Evolutionary conservation across 768 basidiomycete species (phyloP), one percentile per base, ranked within the genome.

Genomic region (Rhizopogon vulgaris): DNA sequence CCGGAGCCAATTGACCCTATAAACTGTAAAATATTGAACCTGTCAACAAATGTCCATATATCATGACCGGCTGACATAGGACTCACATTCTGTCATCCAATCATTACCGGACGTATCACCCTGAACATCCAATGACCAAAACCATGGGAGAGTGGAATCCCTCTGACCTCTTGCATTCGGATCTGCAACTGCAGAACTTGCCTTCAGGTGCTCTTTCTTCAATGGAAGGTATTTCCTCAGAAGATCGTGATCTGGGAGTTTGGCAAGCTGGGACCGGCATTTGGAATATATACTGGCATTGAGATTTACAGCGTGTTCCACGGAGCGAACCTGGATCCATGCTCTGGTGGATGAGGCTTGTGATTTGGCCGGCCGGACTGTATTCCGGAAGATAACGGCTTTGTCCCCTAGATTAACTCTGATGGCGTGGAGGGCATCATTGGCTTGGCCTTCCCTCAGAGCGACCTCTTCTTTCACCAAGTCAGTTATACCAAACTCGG

Each of bases 401-500:
- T 58, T 60, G 22, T 60, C 24, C 1, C 48, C 51, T 3, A 60
- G 37, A 9, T 50, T 38, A 4, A 49, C 10, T 11, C 50, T 3
- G 8, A 60, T 17, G 1, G 38, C 39, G 1, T 61, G 47, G 8
- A 61, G 51, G 10, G 52, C 41, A 30, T 61, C 58, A 48, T 61
- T 61, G 8, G 58, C 60, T n/a, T 59, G 53, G 3, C 52, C 51
- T 39, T 52, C 32, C 3, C 37, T 0, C 2, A 59, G 52, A n/a
- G 47, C 12, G 14, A 45, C 28, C 34, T 39, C 18, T 12, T 39
- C 10, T 22, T 18, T 10, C 4, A 39, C 8, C 3, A 39, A 18
- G 3, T 4, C 10, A 2, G 2, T 18, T 0, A 22, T 1, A 1
- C 38, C 38, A 3, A 39, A 39, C 3, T 39, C 10, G 10, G 18